Conservation (phyloP, 2,329 filamentous ascomycete species). For the Aschersonia sp. region DNA sequence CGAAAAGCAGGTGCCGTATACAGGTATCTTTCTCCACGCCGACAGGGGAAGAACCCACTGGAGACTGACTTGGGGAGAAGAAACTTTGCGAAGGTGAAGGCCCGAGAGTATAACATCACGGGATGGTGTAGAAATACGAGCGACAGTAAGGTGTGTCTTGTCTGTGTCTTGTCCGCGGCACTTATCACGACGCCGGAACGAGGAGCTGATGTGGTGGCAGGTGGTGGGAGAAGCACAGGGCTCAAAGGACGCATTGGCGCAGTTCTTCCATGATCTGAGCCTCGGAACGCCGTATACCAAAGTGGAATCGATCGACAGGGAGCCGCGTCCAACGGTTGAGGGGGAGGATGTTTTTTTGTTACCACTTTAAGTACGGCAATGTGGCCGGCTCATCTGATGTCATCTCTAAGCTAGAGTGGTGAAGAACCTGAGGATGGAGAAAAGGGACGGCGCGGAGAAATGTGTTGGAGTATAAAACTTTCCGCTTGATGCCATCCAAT, state of each 20-base stretch:
- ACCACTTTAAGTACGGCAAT: slow-evolving; percentile 16
- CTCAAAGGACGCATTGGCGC: slow-evolving; percentile 44
- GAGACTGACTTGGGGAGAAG: background rate
- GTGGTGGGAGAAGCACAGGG: slow-evolving; percentile 87
- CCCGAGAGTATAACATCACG: slow-evolving; percentile 33
- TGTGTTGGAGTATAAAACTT: background rate
- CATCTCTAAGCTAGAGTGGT: no score
- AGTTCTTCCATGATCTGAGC: slow-evolving; percentile 62
- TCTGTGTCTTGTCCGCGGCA: no score
- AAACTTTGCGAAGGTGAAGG: slow-evolving; percentile 38
- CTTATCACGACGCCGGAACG: no score
- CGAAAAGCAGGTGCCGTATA: no score
- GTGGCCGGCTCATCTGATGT: no score
- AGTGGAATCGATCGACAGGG: slow-evolving; percentile 61
- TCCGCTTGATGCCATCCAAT: background rate
- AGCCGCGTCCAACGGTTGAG: slow-evolving; percentile 48
- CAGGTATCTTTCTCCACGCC: no score
- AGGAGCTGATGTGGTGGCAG: slow-evolving; percentile 25
- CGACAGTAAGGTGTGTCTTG: slow-evolving; percentile 32
- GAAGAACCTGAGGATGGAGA: background rate
- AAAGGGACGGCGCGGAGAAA: background rate
- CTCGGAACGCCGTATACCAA: slow-evolving; percentile 58
- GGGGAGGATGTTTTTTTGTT: slow-evolving; percentile 56
- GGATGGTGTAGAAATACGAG: slow-evolving; percentile 49
- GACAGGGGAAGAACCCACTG: no score